Base-by-base conservation (phyloP, 768 basidiomycete species). In the Crucibulum laeve region DNA sequence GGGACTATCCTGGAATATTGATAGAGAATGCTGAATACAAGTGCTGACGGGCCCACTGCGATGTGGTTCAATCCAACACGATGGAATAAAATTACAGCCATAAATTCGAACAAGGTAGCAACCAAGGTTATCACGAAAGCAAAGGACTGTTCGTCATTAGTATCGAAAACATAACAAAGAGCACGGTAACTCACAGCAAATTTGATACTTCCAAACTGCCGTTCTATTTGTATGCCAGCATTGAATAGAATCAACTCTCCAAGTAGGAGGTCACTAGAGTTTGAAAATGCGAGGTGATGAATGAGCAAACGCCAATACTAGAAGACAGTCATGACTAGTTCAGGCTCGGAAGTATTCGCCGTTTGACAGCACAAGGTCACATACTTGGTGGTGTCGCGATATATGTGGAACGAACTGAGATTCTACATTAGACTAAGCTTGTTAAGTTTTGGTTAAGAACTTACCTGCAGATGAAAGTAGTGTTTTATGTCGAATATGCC, bases 401-500 rank as follows among this genome's bases (percentile, higher is more conserved):
- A 96, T 74, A 59, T 96, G 92, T 2, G 92, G 93, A 15, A 88
- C 77, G 30, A 94, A 76, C 83, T 92, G 49, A 17, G 17, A 13
- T 22, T 22, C 33, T 7, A 19, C 6, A 42, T 42, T 26, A 14
- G 14, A 30, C 17, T 13, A 14, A 32, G 19, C 19, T 13, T 26
- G 19, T 8, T 5, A 5, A 25, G 7, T 28, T 15, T 11, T 13
- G 14, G n/a, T 13, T 11, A 26, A 15, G 11, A 22, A 52, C 71
- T 50, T 50, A 82, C 85, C 68, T 88, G 92, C 2, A 96, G 70
- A 60, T 93, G 88, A 46, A 91, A 75, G 60, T 91, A 89, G 55
- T 92, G 84, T 60, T 94, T 95, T 52, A 90, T 67, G 54, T 93
- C 91, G 56, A 93, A 86, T 24, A 95, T 59, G 1, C 88, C 84